Evolutionary conservation across 2,329 filamentous ascomycete genomes (phyloP).

Genomic region (Fusarium solani-melongenae): DNA sequence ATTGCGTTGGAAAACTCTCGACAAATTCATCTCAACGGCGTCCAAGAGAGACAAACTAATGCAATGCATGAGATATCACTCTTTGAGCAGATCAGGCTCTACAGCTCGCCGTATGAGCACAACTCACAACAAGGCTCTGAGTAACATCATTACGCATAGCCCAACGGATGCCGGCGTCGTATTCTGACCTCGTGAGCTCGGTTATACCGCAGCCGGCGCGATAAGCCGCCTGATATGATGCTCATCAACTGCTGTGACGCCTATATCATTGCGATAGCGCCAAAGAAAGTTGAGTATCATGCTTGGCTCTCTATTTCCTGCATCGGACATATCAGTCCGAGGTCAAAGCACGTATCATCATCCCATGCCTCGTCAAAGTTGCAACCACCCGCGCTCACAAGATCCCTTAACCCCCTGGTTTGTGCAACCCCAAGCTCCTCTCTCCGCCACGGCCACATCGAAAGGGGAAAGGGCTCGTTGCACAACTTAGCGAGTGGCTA

Average conservation of each 20-base stretch:
- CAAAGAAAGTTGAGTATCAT: background rate
- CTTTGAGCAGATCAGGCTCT: background rate
- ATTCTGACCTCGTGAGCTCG: conserved; percentile 20
- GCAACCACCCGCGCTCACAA: conserved; percentile 19
- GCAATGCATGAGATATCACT: background rate
- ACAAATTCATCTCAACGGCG: background rate
- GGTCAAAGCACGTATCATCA: background rate
- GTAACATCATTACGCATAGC: background rate
- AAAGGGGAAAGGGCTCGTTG: background rate
- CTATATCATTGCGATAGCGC: background rate
- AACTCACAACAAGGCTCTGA: background rate
- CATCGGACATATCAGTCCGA: background rate
- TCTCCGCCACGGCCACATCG: background rate
- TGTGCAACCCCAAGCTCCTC: background rate
- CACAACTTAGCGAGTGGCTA: background rate
- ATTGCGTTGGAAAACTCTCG: background rate
- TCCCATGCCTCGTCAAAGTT: background rate
- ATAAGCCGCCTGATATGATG: background rate
- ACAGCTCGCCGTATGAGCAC: background rate
- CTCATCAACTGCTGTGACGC: conserved; percentile 2
- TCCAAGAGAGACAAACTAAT: background rate
- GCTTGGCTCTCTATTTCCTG: background rate
- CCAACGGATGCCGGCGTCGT: conserved; percentile 1
- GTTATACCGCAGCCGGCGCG: background rate
- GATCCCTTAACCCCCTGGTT: conserved; percentile 2